phyloP scores from a whole-genome alignment of 179 eudicot species.

The Beta lomatogona region DNA sequence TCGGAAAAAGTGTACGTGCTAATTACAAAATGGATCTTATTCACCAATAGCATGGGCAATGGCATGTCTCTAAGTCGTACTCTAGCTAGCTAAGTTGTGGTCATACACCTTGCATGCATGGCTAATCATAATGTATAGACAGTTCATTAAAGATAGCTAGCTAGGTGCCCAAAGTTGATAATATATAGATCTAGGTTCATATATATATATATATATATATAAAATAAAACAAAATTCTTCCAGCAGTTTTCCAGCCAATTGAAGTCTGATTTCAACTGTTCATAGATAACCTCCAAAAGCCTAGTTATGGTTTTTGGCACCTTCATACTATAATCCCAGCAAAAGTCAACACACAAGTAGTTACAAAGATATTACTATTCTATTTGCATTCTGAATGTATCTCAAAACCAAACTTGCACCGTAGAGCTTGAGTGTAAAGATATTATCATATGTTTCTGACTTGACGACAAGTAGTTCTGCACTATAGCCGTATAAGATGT shows the following conservation, averaged over 20 bases:
- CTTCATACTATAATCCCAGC: background rate
- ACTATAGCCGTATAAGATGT: too few relatives aligned
- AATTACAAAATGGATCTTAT: too few relatives aligned
- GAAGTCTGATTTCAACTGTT: constrained; percentile 8
- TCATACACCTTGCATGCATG: background rate
- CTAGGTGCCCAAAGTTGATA: background rate
- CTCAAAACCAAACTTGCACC: constrained; percentile 1
- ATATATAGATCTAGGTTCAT: constrained; percentile 4
- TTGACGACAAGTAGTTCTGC: background rate
- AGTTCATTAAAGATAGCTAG: constrained; percentile 6
- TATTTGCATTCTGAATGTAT: background rate
- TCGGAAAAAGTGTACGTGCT: too few relatives aligned
- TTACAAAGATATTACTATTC: background rate
- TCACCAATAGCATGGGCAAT: background rate
- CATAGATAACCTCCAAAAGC: constrained; percentile 12
- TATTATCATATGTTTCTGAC: background rate
- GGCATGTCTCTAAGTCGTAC: background rate
- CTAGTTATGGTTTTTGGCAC: constrained; percentile 26
- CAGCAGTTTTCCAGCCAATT: constrained; percentile 25
- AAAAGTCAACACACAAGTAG: constrained; percentile 24
- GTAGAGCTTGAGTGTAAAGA: background rate
- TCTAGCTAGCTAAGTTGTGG: background rate
- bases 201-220: too few relatives aligned
- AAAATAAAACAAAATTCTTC: constrained; percentile 17
- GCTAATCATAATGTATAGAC: too few relatives aligned